A percentile compares a stretch with the other conserved stretches of the same genome.
phyloP scores from a whole-genome alignment of 306 rosid species.

The Sphenostylis stenocarpa region DNA sequence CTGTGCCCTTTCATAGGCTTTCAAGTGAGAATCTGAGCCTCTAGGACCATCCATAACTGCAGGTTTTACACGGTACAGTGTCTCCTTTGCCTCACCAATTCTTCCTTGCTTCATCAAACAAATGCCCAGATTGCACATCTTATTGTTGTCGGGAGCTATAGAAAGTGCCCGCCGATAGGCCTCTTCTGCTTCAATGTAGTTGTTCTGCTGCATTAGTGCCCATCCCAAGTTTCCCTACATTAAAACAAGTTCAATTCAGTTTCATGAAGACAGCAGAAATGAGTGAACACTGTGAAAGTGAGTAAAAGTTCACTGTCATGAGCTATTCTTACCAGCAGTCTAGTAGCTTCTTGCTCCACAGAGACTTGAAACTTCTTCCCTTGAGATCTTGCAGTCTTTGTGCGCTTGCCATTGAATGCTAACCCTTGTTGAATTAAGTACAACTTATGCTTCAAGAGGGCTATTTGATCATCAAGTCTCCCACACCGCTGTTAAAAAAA shows the following conservation, averaged over 20 bases:
- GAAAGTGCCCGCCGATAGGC: slow-evolving; percentile 86
- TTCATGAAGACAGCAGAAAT: background rate
- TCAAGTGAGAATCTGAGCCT: slow-evolving; percentile 96
- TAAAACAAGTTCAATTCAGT: background rate
- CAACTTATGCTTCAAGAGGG: slow-evolving; percentile 76
- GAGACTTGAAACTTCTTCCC: slow-evolving; percentile 99
- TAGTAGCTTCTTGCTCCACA: slow-evolving; percentile 97
- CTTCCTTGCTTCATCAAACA: slow-evolving; percentile 99
- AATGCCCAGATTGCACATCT: slow-evolving; percentile 96
- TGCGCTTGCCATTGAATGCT: slow-evolving; percentile 97
- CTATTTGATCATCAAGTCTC: slow-evolving; percentile 88
- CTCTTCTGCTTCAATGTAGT: slow-evolving; percentile 92
- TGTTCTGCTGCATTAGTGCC: slow-evolving; percentile 97
- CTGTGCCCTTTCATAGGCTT: slow-evolving; percentile 98
- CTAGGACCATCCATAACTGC: slow-evolving; percentile 93
- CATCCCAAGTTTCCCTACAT: slow-evolving; percentile 91
- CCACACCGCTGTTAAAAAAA: slow-evolving; percentile 75
- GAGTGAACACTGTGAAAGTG: background rate
- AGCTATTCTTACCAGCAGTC: slow-evolving; percentile 65
- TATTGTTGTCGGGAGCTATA: slow-evolving; percentile 85
- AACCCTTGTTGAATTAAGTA: slow-evolving; percentile 88
- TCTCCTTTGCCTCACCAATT: slow-evolving; percentile 84
- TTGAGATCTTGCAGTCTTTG: slow-evolving; percentile 95
- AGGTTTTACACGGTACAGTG: slow-evolving; percentile 72
- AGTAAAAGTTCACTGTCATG: background rate